A percentile compares a stretch with the other conserved stretches of the same genome.
Evolutionary conservation across 1,139 yeast genomes (phyloP).

Genomic region (Geotrichum siamense): DNA sequence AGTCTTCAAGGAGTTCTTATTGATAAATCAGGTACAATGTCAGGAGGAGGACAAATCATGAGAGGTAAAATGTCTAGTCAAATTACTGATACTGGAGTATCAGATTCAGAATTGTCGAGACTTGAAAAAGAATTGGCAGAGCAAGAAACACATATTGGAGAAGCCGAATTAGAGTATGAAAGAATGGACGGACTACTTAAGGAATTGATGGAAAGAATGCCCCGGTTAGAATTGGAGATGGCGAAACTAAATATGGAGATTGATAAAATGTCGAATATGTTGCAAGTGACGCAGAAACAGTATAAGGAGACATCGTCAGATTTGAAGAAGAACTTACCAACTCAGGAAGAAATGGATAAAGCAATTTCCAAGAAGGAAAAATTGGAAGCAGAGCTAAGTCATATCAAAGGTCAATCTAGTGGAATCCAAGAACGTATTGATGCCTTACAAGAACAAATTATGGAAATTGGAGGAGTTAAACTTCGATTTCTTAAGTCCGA

Average conservation of each 20-base stretch:
- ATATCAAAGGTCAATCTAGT: slow-evolving; percentile 48
- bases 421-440: slow-evolving; percentile 54
- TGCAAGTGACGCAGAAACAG: slow-evolving; percentile 39
- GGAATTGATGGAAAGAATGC: slow-evolving; percentile 55
- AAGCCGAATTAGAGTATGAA: slow-evolving; percentile 46
- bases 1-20: slow-evolving; percentile 88
- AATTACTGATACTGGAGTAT: slow-evolving; percentile 32
- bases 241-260: slow-evolving; percentile 60
- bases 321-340: slow-evolving; percentile 22
- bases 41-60: slow-evolving; percentile 83
- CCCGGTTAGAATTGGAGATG: slow-evolving; percentile 59
- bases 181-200: slow-evolving; percentile 56
- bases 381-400: slow-evolving; percentile 38
- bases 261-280: slow-evolving; percentile 47
- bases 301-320: slow-evolving; percentile 26
- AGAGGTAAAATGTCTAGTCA: slow-evolving; percentile 57
- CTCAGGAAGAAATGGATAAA: slow-evolving; percentile 29
- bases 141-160: slow-evolving; percentile 51
- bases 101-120: slow-evolving; percentile 54
- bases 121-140: slow-evolving; percentile 48
- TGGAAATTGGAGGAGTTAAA: slow-evolving; percentile 89
- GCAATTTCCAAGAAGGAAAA: slow-evolving; percentile 39
- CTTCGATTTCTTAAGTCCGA: slow-evolving; percentile 72
- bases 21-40: slow-evolving; percentile 93
- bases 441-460: slow-evolving; percentile 62